Conservation (phyloP, 1,284 basidiomycete genomes). For the Ganoderma meredithae region DNA sequence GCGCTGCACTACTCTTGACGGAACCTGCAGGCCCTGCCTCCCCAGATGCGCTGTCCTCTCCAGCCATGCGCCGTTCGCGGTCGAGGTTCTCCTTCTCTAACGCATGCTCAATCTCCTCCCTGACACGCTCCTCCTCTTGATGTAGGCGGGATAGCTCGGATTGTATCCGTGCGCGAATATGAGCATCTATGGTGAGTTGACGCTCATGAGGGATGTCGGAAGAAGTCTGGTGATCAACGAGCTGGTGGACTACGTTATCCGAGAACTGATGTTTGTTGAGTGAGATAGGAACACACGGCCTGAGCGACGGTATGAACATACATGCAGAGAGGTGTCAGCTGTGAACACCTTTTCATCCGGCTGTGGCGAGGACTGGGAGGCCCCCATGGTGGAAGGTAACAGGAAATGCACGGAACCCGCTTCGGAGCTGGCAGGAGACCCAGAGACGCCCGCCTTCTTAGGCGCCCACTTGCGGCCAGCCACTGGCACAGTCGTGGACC, state of each 20-base stretch:
- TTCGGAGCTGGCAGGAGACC: not conserved
- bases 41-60: conserved; percentile 42
- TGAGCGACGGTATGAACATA: conserved; percentile 40
- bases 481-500: no score
- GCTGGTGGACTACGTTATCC: conserved; percentile 75
- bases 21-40: conserved; percentile 49
- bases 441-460: not conserved
- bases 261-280: conserved; percentile 62
- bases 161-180: conserved; percentile 71
- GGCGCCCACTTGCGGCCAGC: no score
- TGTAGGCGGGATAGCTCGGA: conserved; percentile 68
- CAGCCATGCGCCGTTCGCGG: conserved; percentile 63
- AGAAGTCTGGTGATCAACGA: conserved; percentile 67
- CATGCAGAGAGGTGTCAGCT: conserved; percentile 70
- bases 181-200: conserved; percentile 74
- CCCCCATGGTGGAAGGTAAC: conserved; percentile 57
- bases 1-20: conserved; percentile 63
- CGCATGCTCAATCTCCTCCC: conserved; percentile 70
- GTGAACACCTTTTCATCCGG: conserved; percentile 65
- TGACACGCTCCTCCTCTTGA: conserved; percentile 70
- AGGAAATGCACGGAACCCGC: not conserved
- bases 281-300: conserved; percentile 19
- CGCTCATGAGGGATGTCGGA: conserved; percentile 67
- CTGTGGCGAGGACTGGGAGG: conserved; percentile 66
- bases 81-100: conserved; percentile 85